These are phyloP conservation scores for Pseudogymnoascus pannorum DNA, from an alignment of 2,329 filamentous ascomycete genomes.

Conservation along the genomic window DNA sequence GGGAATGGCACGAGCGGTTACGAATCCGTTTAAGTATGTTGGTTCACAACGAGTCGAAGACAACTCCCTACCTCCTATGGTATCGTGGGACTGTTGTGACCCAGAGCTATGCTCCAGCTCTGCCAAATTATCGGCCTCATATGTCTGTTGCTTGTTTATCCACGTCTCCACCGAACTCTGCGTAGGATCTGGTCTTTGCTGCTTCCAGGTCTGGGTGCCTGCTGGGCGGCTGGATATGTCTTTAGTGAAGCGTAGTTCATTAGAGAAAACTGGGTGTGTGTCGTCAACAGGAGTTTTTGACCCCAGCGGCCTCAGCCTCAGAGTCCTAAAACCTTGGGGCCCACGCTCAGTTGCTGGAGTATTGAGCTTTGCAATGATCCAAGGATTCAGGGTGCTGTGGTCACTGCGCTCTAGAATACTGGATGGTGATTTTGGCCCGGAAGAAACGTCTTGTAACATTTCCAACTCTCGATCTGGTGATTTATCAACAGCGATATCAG, in stretches of 20 bases:
- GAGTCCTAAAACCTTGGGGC: background rate
- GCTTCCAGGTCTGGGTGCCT: background rate
- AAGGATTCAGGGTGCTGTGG: conserved; percentile 30
- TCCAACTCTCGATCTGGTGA: background rate
- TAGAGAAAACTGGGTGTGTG: background rate
- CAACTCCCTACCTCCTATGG: background rate
- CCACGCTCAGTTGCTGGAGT: conserved; percentile 16
- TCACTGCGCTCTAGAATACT: background rate
- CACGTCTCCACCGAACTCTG: background rate
- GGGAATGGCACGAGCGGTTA: conserved; percentile 1
- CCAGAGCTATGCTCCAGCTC: background rate
- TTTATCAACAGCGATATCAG: background rate
- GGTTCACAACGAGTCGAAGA: background rate
- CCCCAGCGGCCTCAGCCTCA: background rate
- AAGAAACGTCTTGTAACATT: background rate
- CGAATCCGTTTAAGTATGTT: background rate
- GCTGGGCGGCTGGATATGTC: background rate
- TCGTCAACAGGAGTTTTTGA: background rate
- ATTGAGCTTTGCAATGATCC: conserved; percentile 34
- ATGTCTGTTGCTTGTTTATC: background rate
- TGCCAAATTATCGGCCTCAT: background rate
- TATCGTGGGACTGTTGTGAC: background rate
- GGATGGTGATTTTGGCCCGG: background rate
- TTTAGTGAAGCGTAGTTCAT: background rate
- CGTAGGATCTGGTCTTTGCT: background rate